Conservation (phyloP, 768 basidiomycete species). For the Dendrothele bispora region DNA sequence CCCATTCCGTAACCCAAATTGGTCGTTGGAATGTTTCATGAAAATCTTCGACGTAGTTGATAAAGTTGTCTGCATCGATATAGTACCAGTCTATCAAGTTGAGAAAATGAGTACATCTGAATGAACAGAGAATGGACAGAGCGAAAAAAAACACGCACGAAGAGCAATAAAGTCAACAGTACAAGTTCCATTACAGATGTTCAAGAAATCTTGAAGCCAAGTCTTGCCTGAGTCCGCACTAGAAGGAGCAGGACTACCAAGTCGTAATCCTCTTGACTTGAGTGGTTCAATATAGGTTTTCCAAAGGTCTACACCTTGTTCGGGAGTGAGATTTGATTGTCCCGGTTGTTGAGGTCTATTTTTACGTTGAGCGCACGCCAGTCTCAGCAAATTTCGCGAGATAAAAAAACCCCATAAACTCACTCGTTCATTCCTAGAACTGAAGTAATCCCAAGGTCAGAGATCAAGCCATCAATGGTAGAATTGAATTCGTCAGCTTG, state of each 20-base stretch:
- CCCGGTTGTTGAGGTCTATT: conserved; percentile 32
- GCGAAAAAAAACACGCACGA: conserved; percentile 32
- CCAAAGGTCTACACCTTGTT: conserved; percentile 53
- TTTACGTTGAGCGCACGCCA: not conserved
- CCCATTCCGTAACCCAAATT: conserved; percentile 65
- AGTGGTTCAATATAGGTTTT: conserved; percentile 52
- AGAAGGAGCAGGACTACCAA: conserved; percentile 56
- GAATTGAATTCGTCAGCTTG: conserved; percentile 38
- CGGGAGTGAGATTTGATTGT: conserved; percentile 51
- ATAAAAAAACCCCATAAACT: conserved; percentile 9
- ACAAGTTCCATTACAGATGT: conserved; percentile 48
- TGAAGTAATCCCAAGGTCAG: conserved; percentile 34
- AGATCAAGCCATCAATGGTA: conserved; percentile 41
- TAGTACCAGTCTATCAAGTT: conserved; percentile 47
- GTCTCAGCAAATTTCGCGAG: not conserved
- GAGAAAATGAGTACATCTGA: not conserved
- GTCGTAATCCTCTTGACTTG: conserved; percentile 38
- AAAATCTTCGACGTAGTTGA: conserved; percentile 47
- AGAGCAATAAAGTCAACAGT: conserved; percentile 58
- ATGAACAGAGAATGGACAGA: not conserved
- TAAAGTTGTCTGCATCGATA: conserved; percentile 47
- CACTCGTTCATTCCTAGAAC: conserved; percentile 58
- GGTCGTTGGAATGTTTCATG: conserved; percentile 50
- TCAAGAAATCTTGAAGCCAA: conserved; percentile 55
- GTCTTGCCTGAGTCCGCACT: conserved; percentile 51